Evolutionary conservation across 306 rosid species (phyloP).

Genomic region (Aeschynomene evenia): DNA sequence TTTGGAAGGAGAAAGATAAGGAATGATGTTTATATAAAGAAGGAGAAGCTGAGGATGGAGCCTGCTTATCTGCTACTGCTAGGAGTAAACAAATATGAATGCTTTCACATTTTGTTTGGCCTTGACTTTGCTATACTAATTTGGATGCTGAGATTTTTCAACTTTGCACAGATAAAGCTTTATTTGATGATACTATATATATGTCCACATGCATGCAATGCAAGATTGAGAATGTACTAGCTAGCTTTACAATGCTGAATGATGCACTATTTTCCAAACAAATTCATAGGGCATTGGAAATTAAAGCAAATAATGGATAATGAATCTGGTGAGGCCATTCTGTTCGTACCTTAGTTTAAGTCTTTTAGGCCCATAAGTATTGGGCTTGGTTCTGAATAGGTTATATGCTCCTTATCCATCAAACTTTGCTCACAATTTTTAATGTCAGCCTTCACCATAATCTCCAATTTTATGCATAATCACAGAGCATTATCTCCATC

Average conservation of each 20-base stretch:
- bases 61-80: constrained; percentile 44
- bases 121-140: too few species aligned
- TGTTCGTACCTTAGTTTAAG: neutral
- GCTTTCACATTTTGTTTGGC: neutral
- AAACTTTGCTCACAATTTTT: too few species aligned
- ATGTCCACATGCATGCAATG: too few species aligned
- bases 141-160: too few species aligned
- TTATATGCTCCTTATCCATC: too few species aligned
- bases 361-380: neutral
- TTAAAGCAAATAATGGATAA: constrained; percentile 41
- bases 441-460: too few species aligned
- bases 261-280: too few species aligned
- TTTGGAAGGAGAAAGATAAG: constrained; percentile 38
- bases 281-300: constrained; percentile 45
- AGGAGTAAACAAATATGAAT: neutral
- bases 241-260: neutral
- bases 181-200: too few species aligned
- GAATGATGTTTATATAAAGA: constrained; percentile 48
- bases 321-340: constrained; percentile 5
- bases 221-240: too few species aligned
- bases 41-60: constrained; percentile 43
- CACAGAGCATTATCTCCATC: neutral
- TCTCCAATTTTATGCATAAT: neutral
- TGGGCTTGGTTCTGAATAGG: neutral
- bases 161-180: too few species aligned